A percentile compares a stretch with the other conserved stretches of the same genome.
phyloP scores from a whole-genome alignment of 2,329 filamentous ascomycete genomes.

The Exserohilum rostratum region DNA sequence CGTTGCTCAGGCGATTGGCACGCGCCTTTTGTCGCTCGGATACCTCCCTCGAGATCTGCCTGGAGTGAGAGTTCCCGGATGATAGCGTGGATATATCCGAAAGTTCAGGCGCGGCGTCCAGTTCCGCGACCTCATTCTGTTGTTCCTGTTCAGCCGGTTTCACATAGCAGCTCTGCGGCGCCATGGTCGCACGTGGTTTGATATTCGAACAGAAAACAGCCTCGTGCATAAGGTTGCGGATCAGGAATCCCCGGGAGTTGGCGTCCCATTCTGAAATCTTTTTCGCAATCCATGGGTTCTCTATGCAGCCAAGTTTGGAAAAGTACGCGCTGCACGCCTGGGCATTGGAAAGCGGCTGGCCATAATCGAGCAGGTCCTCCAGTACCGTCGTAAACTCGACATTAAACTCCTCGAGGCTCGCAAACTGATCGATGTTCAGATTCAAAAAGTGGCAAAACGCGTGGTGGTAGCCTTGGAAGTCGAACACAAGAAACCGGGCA shows the following conservation, averaged over 20 bases:
- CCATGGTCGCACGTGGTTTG: conserved; percentile 30
- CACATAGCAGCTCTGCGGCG: conserved; percentile 21
- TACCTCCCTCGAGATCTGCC: conserved; percentile 29
- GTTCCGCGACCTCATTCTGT: conserved; percentile 21
- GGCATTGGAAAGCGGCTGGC: conserved; percentile 40
- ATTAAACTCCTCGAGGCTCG: conserved; percentile 43
- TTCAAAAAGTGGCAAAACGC: conserved; percentile 48
- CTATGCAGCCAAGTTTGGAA: conserved; percentile 46
- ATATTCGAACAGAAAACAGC: conserved; percentile 42
- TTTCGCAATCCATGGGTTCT: conserved; percentile 46
- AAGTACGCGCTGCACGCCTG: conserved; percentile 49
- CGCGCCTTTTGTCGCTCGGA: conserved; percentile 36
- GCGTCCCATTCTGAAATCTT: conserved; percentile 42
- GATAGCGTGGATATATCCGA: conserved; percentile 24
- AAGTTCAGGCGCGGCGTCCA: conserved; percentile 11
- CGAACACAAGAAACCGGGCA: conserved; percentile 34
- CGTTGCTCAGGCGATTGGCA: conserved; percentile 26
- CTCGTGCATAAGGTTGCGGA: conserved; percentile 38
- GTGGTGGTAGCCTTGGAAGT: conserved; percentile 46
- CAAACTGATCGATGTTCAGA: conserved; percentile 44
- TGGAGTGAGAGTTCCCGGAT: conserved; percentile 28
- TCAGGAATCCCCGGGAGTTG: conserved; percentile 24
- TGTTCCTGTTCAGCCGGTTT: conserved; percentile 35
- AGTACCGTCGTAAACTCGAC: conserved; percentile 40
- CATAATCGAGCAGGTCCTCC: conserved; percentile 43